These are phyloP conservation scores for Penicillium sp. DNA, from an alignment of 2,329 filamentous ascomycete genomes.

Conservation along the genomic window DNA sequence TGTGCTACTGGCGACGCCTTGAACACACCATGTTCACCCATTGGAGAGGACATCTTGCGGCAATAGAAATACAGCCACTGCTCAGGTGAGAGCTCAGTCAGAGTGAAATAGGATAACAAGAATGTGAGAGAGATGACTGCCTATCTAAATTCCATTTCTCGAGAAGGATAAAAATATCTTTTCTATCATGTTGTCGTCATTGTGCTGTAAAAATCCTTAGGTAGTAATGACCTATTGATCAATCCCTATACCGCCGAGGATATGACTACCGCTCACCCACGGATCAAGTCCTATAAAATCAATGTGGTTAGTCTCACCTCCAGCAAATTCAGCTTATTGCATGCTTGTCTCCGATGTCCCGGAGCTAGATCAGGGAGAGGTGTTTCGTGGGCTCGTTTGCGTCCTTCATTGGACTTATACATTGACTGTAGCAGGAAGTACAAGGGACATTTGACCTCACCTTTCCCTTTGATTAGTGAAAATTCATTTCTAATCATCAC, in stretches of 20 bases:
- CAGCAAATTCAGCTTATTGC: neutral
- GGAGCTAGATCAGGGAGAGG: neutral
- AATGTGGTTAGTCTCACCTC: neutral
- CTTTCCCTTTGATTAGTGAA: too few relatives aligned
- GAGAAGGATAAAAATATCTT: neutral
- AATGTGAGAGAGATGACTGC: neutral
- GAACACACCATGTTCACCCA: slow-evolving; percentile 32
- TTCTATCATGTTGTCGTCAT: slow-evolving; percentile 34
- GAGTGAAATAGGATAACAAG: neutral
- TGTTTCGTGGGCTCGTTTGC: neutral
- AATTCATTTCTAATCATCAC: too few relatives aligned
- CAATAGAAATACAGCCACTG: neutral
- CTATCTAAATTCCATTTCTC: neutral
- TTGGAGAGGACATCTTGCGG: slow-evolving; percentile 28
- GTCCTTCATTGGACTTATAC: neutral
- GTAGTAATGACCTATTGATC: neutral
- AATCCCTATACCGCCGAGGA: neutral
- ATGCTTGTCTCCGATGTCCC: neutral
- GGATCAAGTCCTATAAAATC: neutral
- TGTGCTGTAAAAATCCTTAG: slow-evolving; percentile 16
- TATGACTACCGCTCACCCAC: neutral
- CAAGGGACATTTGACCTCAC: too few relatives aligned
- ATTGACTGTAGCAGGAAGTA: neutral
- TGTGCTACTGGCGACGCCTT: slow-evolving; percentile 21
- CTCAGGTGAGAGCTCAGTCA: neutral